Conservation (phyloP, 1,284 basidiomycete species). For the Gymnopus androsaceus region DNA sequence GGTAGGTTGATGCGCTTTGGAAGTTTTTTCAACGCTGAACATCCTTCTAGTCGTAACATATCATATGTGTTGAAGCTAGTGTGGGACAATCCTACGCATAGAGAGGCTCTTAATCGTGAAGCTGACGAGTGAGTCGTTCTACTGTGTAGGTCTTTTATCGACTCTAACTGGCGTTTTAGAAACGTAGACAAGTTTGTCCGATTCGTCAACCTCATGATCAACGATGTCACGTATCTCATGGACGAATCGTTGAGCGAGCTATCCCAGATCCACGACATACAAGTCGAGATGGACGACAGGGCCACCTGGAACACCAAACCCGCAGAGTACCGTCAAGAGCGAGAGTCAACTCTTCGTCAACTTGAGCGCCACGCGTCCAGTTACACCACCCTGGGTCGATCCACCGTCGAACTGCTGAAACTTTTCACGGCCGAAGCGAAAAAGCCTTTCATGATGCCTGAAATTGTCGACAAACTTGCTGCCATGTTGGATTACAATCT, state of each 20-base stretch:
- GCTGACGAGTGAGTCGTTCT: constrained; percentile 55
- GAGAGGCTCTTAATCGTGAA: constrained; percentile 80
- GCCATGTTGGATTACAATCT: constrained; percentile 98
- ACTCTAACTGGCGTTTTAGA: constrained; percentile 37
- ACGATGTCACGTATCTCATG: constrained; percentile 97
- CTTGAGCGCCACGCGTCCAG: constrained; percentile 84
- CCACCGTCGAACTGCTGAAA: constrained; percentile 87
- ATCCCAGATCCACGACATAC: constrained; percentile 84
- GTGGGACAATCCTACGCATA: constrained; percentile 87
- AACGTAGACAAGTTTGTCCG: constrained; percentile 90
- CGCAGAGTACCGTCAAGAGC: constrained; percentile 79
- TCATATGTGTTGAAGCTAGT: constrained; percentile 83
- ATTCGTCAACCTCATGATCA: constrained; percentile 98
- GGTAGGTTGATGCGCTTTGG: constrained; percentile 35
- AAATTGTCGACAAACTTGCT: constrained; percentile 94
- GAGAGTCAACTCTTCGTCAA: constrained; percentile 75
- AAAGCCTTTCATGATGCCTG: constrained; percentile 92
- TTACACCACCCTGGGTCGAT: constrained; percentile 86
- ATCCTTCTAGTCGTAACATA: constrained; percentile 71
- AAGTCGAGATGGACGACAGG: constrained; percentile 81
- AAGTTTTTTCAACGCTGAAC: constrained; percentile 18
- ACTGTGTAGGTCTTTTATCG: constrained; percentile 9
- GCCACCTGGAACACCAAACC: constrained; percentile 69
- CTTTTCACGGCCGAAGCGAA: constrained; percentile 92
- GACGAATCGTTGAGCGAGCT: constrained; percentile 94